These are phyloP conservation scores for Nakazawaea ambrosiae DNA, from an alignment of 805 yeast genomes.

Conservation along the genomic window DNA sequence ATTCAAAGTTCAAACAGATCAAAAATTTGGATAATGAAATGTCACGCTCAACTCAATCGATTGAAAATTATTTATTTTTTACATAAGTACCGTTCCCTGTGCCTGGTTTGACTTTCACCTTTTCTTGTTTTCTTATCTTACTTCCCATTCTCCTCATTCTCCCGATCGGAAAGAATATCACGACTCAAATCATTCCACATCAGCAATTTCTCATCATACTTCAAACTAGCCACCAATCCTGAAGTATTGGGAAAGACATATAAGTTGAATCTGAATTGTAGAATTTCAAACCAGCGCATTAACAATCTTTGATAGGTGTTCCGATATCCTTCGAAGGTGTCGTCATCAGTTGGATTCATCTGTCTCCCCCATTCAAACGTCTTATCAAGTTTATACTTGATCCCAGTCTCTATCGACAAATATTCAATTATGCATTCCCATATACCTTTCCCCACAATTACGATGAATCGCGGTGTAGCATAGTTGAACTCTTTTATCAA, in stretches of 20 bases:
- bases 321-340: constrained; percentile 12
- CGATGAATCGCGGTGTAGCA: constrained; percentile 35
- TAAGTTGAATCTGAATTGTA: constrained; percentile 19
- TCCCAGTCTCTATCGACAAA: constrained; percentile 19
- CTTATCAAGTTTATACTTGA: constrained; percentile 17
- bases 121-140: too few relatives aligned
- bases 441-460: constrained; percentile 68
- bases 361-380: constrained; percentile 51
- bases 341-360: too few relatives aligned
- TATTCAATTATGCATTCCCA: constrained; percentile 52
- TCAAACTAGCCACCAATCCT: constrained; percentile 53
- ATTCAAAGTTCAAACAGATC: too few relatives aligned
- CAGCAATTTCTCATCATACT: constrained; percentile 32
- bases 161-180: too few relatives aligned
- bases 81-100: too few relatives aligned
- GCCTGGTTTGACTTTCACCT: too few relatives aligned
- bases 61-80: too few relatives aligned
- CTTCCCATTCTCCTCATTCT: too few relatives aligned
- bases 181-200: constrained; percentile 39
- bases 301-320: constrained; percentile 12
- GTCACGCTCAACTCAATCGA: too few relatives aligned
- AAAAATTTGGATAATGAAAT: too few relatives aligned
- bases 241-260: constrained; percentile 70
- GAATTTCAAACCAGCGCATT: constrained; percentile 16
- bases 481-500: constrained; percentile 36